Percentiles rank a stretch among this genome's conserved stretches.
These are phyloP conservation scores for Theileria orientalis DNA, from an alignment of 169 alveolate genomes.

Conservation along the genomic window DNA sequence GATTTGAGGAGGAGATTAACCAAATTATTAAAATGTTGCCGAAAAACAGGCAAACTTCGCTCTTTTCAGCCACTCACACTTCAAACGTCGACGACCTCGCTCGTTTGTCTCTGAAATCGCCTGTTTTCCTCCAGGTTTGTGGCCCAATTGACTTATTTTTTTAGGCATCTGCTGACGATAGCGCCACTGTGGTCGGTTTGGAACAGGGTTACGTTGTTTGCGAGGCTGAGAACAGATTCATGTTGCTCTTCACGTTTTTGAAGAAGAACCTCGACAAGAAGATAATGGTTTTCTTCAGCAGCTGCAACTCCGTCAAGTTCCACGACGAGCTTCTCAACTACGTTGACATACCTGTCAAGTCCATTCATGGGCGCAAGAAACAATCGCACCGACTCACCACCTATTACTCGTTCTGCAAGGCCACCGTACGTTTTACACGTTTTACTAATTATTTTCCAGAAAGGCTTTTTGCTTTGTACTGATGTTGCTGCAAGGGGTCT, in stretches of 20 bases:
- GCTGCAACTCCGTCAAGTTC: slow-evolving; percentile 97
- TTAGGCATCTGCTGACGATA: slow-evolving; percentile 55
- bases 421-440: slow-evolving; percentile 69
- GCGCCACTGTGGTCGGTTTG: slow-evolving; percentile 92
- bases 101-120: slow-evolving; percentile 93
- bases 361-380: slow-evolving; percentile 97
- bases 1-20: slow-evolving; percentile 99
- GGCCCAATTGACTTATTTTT: neutral
- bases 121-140: slow-evolving; percentile 89
- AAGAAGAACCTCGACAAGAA: slow-evolving; percentile 91
- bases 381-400: slow-evolving; percentile 93
- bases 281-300: slow-evolving; percentile 97
- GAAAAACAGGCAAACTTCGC: slow-evolving; percentile 93
- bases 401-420: slow-evolving; percentile 92
- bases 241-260: slow-evolving; percentile 93
- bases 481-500: slow-evolving; percentile 99
- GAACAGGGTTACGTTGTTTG: slow-evolving; percentile 97
- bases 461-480: slow-evolving; percentile 96
- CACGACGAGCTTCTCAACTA: slow-evolving; percentile 96
- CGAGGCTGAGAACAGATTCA: slow-evolving; percentile 93
- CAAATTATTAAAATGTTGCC: slow-evolving; percentile 94
- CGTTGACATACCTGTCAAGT: slow-evolving; percentile 94
- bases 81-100: slow-evolving; percentile 94
- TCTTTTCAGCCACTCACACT: slow-evolving; percentile 98
- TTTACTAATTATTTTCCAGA: slow-evolving; percentile 13